phyloP scores from a whole-genome alignment of 352 stramenopile genomes.

The Elongisporangium anandrum region DNA sequence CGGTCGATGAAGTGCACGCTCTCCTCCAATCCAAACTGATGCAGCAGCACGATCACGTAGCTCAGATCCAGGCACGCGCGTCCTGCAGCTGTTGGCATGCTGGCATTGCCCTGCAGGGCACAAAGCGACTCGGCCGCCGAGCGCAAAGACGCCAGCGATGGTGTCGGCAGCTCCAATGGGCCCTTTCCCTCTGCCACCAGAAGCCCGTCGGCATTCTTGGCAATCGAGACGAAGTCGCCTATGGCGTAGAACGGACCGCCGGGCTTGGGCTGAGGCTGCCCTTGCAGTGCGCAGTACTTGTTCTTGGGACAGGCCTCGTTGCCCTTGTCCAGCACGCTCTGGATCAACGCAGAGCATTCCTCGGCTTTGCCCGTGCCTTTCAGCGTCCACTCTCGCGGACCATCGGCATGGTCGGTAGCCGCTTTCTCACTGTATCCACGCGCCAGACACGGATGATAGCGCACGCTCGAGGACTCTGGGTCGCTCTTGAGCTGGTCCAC shows the following conservation, averaged over 20 bases:
- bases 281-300: constrained; percentile 47
- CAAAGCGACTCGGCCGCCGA: constrained; percentile 37
- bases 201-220: constrained; percentile 24
- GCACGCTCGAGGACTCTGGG: not conserved
- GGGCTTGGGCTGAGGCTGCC: constrained; percentile 36
- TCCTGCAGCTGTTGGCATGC: constrained; percentile 8
- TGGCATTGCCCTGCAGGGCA: constrained; percentile 7
- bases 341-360: constrained; percentile 38
- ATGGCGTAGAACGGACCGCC: constrained; percentile 46
- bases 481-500: constrained; percentile 1
- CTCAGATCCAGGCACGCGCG: constrained; percentile 57
- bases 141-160: constrained; percentile 29
- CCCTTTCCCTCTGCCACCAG: constrained; percentile 16
- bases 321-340: constrained; percentile 30
- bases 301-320: constrained; percentile 49
- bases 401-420: not conserved
- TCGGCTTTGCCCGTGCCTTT: constrained; percentile 35
- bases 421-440: not conserved
- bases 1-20: constrained; percentile 54
- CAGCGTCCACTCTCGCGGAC: constrained; percentile 11
- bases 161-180: constrained; percentile 37
- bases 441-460: constrained; percentile 40
- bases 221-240: constrained; percentile 21
- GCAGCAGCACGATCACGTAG: constrained; percentile 54
- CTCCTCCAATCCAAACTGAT: constrained; percentile 46